Base-by-base conservation (phyloP, 2,329 filamentous ascomycete species). In the Epichloe typhina region DNA sequence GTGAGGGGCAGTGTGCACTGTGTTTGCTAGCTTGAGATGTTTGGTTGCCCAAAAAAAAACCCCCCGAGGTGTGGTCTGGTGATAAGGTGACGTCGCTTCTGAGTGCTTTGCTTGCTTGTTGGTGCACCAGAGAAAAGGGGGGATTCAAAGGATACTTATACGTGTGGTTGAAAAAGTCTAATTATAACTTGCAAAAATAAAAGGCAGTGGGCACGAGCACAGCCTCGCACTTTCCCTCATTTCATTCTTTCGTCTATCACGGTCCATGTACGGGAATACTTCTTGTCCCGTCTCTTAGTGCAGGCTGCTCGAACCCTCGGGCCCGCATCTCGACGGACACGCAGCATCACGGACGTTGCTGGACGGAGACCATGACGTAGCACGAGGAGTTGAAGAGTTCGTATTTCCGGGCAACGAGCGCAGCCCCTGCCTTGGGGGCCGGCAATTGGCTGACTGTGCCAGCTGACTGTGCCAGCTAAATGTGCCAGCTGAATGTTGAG, bases 81-180 rank as follows among this genome's bases (percentile, higher is more conserved):
- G 23, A 19, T 26, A 26, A 47, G 40, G 43, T 49, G 47, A 26
- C 26, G 47, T 44, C 31, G 43, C 17, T 15, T 42, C 35, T 17
- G 23, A 23, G 23, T 23, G 23, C 17, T 17, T 2, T 21, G 21
- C 23, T 21, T 21, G 21, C 21, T 23, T 23, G 23, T 23, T 23
- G 23, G 23, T 23, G 23, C 23, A 23, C 2, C 6, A 6, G 23
- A 23, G 23, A 23, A 23, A 23, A 1, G 23, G 9, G 21, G 19
- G 47, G 47, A n/a, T 36, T 37, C 33, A 17, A 26, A 12, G 42
- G 7, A 17, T 49, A 49, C 47, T 49, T 49, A 49, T 49, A 49
- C 17, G 11, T 19, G 39, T 8, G 11, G 17, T 11, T 4, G 39
- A 23, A 23, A 23, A 5, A 4, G 21, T 23, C 21, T 23, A 17